phyloP scores from a whole-genome alignment of 202 grass and related monocot species.

The Carex arenaria region DNA sequence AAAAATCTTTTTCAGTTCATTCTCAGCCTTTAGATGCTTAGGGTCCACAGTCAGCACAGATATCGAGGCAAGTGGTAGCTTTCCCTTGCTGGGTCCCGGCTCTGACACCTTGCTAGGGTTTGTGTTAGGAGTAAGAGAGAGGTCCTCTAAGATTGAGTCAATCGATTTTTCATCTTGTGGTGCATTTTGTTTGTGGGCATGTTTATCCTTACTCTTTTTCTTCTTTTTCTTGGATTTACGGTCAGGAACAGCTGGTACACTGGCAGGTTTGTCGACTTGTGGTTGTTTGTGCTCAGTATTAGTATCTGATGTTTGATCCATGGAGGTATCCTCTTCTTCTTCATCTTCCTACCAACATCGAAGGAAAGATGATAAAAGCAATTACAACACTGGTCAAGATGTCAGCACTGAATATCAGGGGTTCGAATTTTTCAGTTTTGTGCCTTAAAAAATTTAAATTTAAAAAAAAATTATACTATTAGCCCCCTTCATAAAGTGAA shows the following conservation, averaged over 20 bases:
- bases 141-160: conserved; percentile 73
- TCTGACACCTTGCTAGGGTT: conserved; percentile 42
- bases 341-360: conserved; percentile 65
- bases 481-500: no score
- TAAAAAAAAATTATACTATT: no score
- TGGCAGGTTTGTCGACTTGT: conserved; percentile 28
- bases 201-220: conserved; percentile 65
- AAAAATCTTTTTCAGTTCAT: conserved; percentile 96
- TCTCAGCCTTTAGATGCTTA: conserved; percentile 83
- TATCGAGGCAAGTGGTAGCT: conserved; percentile 15
- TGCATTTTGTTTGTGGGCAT: conserved; percentile 12
- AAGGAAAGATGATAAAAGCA: conserved; percentile 18
- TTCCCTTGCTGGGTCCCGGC: conserved; percentile 16
- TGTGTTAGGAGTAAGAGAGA: conserved; percentile 53
- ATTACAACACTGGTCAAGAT: neutral
- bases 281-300: conserved; percentile 32
- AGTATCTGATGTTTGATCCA: neutral
- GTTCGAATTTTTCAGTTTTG: no score
- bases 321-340: conserved; percentile 33
- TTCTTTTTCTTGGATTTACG: conserved; percentile 97
- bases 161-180: conserved; percentile 44
- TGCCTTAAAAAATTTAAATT: no score
- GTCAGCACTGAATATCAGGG: neutral
- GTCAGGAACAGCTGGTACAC: conserved; percentile 37
- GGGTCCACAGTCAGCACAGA: conserved; percentile 63